phyloP scores from a whole-genome alignment of 345 rosid genomes.

The Boechera retrofracta region DNA sequence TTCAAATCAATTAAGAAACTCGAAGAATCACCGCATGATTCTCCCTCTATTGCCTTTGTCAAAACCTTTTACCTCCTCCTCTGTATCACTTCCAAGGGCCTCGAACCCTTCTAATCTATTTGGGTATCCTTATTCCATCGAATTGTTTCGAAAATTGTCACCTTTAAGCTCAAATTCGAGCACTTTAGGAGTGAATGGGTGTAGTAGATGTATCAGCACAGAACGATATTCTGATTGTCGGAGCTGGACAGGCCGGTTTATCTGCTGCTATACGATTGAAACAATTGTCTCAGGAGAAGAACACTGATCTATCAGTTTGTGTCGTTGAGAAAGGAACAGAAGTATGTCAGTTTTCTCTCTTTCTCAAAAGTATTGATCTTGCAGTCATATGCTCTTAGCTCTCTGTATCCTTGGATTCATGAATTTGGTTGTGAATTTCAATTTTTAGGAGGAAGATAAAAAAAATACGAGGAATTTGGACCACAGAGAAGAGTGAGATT shows the following conservation, averaged over 20 bases:
- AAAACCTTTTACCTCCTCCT: constrained; percentile 16
- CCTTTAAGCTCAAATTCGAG: constrained; percentile 42
- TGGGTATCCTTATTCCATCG: constrained; percentile 32
- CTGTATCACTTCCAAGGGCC: constrained; percentile 28
- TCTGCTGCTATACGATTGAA: constrained; percentile 91
- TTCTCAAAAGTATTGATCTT: constrained; percentile 1
- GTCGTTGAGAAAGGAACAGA: constrained; percentile 96
- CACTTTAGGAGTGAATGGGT: constrained; percentile 16
- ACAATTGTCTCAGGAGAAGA: constrained; percentile 74
- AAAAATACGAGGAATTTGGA: too few relatives aligned
- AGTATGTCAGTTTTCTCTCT: constrained; percentile 53
- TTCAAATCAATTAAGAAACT: background rate
- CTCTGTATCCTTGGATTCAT: background rate
- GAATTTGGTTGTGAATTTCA: background rate
- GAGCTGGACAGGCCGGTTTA: constrained; percentile 99
- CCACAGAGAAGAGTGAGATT: too few relatives aligned
- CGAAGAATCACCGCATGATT: constrained; percentile 24
- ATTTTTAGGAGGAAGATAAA: too few relatives aligned
- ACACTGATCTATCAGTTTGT: constrained; percentile 80
- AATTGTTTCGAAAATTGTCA: constrained; percentile 29
- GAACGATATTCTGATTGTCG: constrained; percentile 90
- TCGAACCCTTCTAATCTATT: constrained; percentile 19
- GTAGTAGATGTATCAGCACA: constrained; percentile 52
- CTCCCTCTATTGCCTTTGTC: constrained; percentile 28
- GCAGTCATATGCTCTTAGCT: background rate